phyloP scores from a whole-genome alignment of 306 rosid species.

The Cucurbita pepo region DNA sequence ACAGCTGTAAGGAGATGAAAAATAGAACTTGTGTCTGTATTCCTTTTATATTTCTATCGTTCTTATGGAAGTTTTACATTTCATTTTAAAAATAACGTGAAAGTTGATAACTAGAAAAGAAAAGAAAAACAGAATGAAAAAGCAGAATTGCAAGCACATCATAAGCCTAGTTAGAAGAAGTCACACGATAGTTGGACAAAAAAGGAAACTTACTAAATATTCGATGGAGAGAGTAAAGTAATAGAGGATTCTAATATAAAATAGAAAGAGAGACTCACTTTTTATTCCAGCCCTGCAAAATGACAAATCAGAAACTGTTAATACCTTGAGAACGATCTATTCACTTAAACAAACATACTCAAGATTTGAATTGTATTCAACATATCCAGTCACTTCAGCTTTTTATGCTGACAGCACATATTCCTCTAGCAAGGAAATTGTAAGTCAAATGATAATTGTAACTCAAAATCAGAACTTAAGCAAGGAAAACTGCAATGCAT shows the following conservation, averaged over 20 bases:
- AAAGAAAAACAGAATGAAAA: neutral
- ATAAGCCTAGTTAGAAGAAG: neutral
- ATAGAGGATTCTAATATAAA: neutral
- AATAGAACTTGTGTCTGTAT: neutral
- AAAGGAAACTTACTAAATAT: neutral
- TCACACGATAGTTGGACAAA: neutral
- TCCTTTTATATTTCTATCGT: neutral
- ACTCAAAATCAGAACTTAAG: neutral
- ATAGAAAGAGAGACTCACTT: constrained; percentile 50
- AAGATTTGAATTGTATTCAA: neutral
- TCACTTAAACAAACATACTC: neutral
- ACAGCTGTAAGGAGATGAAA: neutral
- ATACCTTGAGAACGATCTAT: neutral
- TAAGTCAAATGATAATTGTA: neutral
- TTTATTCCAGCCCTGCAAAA: constrained; percentile 99
- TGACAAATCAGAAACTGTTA: constrained; percentile 10
- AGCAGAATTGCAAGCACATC: neutral
- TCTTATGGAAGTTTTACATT: neutral
- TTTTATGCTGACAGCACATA: neutral
- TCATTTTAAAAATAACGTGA: neutral
- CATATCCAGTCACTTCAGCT: neutral
- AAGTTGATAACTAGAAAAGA: neutral
- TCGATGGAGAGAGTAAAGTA: neutral
- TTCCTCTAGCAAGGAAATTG: neutral
- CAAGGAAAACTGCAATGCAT: neutral